Conservation (phyloP, 2,329 filamentous ascomycete genomes). For the Sporothrix globosa region DNA sequence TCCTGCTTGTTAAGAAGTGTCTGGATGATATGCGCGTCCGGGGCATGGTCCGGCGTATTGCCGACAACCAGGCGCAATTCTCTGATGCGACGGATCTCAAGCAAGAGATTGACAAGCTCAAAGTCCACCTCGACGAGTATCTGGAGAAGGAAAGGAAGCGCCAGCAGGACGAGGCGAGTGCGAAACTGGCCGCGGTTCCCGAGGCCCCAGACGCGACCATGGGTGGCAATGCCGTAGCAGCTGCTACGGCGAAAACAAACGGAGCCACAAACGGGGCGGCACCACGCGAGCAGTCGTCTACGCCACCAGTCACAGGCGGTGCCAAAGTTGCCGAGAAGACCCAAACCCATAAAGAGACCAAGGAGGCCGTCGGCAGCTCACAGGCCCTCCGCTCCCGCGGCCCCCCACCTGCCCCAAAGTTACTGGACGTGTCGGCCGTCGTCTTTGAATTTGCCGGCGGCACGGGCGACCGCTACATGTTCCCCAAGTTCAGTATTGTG, state of each 20-base stretch:
- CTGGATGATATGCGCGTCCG: slow-evolving; percentile 56
- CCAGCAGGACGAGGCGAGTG: slow-evolving; percentile 34
- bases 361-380: slow-evolving; percentile 45
- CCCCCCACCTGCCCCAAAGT: slow-evolving; percentile 57
- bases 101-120: slow-evolving; percentile 54
- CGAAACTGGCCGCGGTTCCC: not conserved
- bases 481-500: slow-evolving; percentile 76
- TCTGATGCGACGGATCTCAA: slow-evolving; percentile 53
- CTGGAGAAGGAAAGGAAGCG: slow-evolving; percentile 31
- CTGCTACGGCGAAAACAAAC: slow-evolving; percentile 37
- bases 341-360: not conserved
- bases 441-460: slow-evolving; percentile 70
- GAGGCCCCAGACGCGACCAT: not conserved
- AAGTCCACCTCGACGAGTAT: slow-evolving; percentile 35
- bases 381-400: slow-evolving; percentile 64
- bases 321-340: not conserved
- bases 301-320: not conserved
- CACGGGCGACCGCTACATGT: slow-evolving; percentile 74
- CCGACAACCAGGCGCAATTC: slow-evolving; percentile 54
- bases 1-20: slow-evolving; percentile 60
- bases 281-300: not conserved
- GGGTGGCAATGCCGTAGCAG: not conserved
- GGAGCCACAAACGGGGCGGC: slow-evolving; percentile 39
- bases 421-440: slow-evolving; percentile 66
- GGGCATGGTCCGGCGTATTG: slow-evolving; percentile 59